A percentile compares a stretch with the other conserved stretches of the same genome.
phyloP scores from a whole-genome alignment of 176 grass and related monocot species.

The Bolboschoenus planiculmis region DNA sequence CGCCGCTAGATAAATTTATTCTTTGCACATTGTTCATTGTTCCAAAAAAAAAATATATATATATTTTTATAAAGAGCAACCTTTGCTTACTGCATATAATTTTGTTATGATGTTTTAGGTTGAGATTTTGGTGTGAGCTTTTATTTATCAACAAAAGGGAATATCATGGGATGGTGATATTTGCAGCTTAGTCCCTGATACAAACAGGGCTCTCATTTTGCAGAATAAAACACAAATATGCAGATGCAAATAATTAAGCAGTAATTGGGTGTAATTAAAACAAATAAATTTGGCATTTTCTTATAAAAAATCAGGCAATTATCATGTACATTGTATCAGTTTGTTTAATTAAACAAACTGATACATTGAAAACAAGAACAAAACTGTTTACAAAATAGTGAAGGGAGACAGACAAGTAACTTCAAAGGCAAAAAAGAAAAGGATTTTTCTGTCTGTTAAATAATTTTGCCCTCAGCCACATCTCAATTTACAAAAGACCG shows the following conservation, averaged over 20 bases:
- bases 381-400: constrained; percentile 30
- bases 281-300: background rate
- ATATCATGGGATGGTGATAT: background rate
- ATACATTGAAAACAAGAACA: constrained; percentile 10
- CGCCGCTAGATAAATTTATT: background rate
- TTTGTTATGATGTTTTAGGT: background rate
- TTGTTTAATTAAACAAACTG: constrained; percentile 14
- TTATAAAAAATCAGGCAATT: background rate
- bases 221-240: background rate
- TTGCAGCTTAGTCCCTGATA: background rate
- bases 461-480: constrained; percentile 34
- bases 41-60: too few relatives aligned
- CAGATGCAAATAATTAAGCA: background rate
- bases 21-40: background rate
- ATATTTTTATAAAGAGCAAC: too few relatives aligned
- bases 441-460: constrained; percentile 9
- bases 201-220: background rate
- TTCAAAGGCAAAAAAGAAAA: constrained; percentile 28
- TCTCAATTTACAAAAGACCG: constrained; percentile 46
- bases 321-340: constrained; percentile 15
- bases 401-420: constrained; percentile 12
- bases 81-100: background rate
- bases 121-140: too few relatives aligned
- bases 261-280: background rate
- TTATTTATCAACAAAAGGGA: background rate